Percentiles rank a stretch among this genome's conserved stretches.
phyloP scores from a whole-genome alignment of 2,329 filamentous ascomycete species.

The Grosmannia serpens region DNA sequence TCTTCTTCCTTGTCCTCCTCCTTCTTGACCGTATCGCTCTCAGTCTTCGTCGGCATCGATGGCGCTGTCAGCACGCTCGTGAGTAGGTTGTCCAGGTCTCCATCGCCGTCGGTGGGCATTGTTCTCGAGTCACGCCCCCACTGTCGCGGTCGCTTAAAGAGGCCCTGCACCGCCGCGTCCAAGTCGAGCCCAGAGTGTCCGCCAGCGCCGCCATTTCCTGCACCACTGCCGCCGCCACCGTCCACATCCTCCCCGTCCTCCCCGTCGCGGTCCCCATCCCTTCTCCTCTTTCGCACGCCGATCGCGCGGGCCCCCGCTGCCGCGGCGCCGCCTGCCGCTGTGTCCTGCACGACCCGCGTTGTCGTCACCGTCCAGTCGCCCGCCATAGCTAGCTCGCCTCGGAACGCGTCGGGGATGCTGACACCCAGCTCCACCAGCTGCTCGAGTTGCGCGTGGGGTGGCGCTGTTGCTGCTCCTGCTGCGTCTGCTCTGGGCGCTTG shows the following conservation, averaged over 20 bases:
- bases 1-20: slow-evolving; percentile 18
- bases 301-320: not conserved
- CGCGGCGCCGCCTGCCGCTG: slow-evolving; percentile 19
- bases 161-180: slow-evolving; percentile 42
- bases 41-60: slow-evolving; percentile 19
- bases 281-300: slow-evolving; percentile 14
- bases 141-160: slow-evolving; percentile 47
- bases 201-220: slow-evolving; percentile 50
- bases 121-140: slow-evolving; percentile 44
- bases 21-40: slow-evolving; percentile 15
- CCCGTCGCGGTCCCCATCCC: slow-evolving; percentile 27
- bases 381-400: slow-evolving; percentile 72
- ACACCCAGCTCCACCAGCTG: slow-evolving; percentile 84
- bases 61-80: slow-evolving; percentile 22
- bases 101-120: slow-evolving; percentile 17
- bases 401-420: slow-evolving; percentile 65
- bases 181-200: not conserved
- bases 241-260: slow-evolving; percentile 35
- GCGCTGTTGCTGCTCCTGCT: not conserved
- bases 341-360: slow-evolving; percentile 43
- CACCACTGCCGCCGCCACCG: not conserved
- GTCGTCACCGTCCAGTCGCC: slow-evolving; percentile 76
- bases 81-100: slow-evolving; percentile 51
- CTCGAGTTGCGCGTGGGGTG: slow-evolving; percentile 67
- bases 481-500: not conserved